These are phyloP conservation scores for Suillus plorans DNA, from an alignment of 768 basidiomycete species.

Conservation along the genomic window DNA sequence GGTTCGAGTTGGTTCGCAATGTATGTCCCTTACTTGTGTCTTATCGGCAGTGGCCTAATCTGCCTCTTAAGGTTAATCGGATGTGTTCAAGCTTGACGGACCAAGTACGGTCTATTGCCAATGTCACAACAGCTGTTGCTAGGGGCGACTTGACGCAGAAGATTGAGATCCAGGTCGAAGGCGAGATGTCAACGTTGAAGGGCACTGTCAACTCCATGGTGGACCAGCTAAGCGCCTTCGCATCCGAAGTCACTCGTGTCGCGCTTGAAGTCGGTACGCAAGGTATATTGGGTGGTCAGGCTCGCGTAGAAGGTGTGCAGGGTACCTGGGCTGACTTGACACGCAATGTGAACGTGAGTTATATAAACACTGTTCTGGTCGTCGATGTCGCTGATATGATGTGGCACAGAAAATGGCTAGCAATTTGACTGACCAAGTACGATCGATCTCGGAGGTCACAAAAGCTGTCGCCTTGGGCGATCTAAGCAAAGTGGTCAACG, in stretches of 20 bases:
- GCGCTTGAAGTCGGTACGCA: constrained; percentile 90
- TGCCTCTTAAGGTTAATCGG: constrained; percentile 58
- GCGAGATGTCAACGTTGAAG: constrained; percentile 85
- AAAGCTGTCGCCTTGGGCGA: constrained; percentile 82
- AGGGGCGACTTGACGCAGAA: constrained; percentile 89
- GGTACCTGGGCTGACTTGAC: constrained; percentile 94
- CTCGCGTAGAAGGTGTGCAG: constrained; percentile 85
- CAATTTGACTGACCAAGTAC: constrained; percentile 83
- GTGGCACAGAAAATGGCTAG: constrained; percentile 77
- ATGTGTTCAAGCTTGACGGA: constrained; percentile 83
- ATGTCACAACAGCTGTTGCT: constrained; percentile 87
- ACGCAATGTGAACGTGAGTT: constrained; percentile 79
- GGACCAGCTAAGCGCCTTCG: constrained; percentile 84
- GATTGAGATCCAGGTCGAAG: constrained; percentile 87
- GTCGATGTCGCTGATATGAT: neutral
- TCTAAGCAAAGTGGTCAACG: constrained; percentile 79
- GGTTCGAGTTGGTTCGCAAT: constrained; percentile 78
- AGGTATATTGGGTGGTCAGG: constrained; percentile 89
- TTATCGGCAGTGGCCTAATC: neutral
- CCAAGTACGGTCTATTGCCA: constrained; percentile 80
- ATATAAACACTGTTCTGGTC: neutral
- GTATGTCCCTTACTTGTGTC: constrained; percentile 36
- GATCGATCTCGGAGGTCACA: constrained; percentile 87
- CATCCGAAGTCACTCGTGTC: constrained; percentile 78
- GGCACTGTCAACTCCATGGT: constrained; percentile 94